Base-by-base conservation (phyloP, 306 rosid genomes). In the Sophora flavescens region DNA sequence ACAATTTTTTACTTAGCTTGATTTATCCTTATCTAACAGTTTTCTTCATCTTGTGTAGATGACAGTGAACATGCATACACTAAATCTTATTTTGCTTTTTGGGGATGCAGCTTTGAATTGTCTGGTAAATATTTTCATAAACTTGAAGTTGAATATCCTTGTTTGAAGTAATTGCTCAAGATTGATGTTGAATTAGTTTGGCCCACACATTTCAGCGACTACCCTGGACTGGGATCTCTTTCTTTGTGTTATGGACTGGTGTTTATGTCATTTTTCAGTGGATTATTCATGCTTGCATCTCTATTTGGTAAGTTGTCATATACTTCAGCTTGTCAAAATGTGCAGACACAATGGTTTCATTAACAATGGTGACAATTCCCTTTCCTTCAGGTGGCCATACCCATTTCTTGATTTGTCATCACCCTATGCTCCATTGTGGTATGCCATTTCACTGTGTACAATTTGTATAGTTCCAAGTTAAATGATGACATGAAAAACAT, bases 361-460 rank as follows among this genome's bases (percentile, higher is more conserved):
- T 38, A 79, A 68, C 39, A 59, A 17, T 13, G 10, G 36, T 81
- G 59, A 72, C 15, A 16, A 41, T 72, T 64, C 59, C 62, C 47
- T 70, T 87, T 81, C 53, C 58, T 76, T 33, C 88, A 91, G 98
- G 90, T 90, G 97, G 96, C 97, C 96, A 26, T 89, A 91, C 81
- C 96, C 96, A 18, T 88, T 91, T 83, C 97, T 93, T 67, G 91
- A 91, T 84, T 80, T 88, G 86, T 84, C 93, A 6, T 90, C 83
- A n/a, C 83, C 87, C 11, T 72, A 56, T 74, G 87, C 96, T 76
- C 98, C 97, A 5, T 4, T 84, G 13, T 90, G 98, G 98, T 93
- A 87, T 9, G 86, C 3, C 38, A 36, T 75, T 75, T 83, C 68
- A 69, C 59, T 28, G 69, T 11, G 32, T 12, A 38, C 26, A 11